These are phyloP conservation scores for Penicillium sp. DNA, from an alignment of 2,329 filamentous ascomycete species.

Conservation along the genomic window DNA sequence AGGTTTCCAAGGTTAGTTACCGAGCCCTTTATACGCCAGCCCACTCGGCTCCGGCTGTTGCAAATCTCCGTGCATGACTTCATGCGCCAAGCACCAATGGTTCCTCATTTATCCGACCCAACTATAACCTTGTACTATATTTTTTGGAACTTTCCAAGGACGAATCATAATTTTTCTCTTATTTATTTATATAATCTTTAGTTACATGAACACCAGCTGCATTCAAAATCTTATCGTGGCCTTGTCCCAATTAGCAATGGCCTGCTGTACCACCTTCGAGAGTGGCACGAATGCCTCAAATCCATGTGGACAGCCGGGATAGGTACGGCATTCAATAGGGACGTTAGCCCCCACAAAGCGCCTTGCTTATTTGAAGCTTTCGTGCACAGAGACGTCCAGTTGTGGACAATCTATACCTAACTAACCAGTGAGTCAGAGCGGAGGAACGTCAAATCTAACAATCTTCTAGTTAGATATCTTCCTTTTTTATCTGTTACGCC, in stretches of 20 bases:
- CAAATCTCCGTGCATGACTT: not conserved
- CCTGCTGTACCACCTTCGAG: constrained; percentile 7
- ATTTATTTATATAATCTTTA: not conserved
- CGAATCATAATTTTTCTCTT: too few relatives aligned
- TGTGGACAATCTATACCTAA: constrained; percentile 39
- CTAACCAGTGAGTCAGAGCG: constrained; percentile 22
- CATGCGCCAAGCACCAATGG: not conserved
- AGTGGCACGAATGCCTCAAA: constrained; percentile 31
- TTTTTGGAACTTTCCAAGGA: too few relatives aligned
- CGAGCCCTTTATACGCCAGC: not conserved
- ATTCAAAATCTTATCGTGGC: constrained; percentile 12
- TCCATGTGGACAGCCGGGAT: constrained; percentile 42
- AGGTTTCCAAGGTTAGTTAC: not conserved
- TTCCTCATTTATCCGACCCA: too few relatives aligned
- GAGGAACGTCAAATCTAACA: constrained; percentile 28
- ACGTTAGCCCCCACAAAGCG: constrained; percentile 39
- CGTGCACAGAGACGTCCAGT: constrained; percentile 43
- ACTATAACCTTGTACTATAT: too few relatives aligned
- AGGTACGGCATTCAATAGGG: constrained; percentile 43
- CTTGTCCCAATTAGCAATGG: constrained; percentile 13
- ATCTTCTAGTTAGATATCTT: too few relatives aligned
- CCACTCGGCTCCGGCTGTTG: not conserved
- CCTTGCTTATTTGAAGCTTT: constrained; percentile 40
- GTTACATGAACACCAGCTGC: not conserved
- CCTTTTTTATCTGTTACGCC: too few relatives aligned